phyloP scores from a whole-genome alignment of 345 rosid species.

The Eucalyptus lansdowneana region DNA sequence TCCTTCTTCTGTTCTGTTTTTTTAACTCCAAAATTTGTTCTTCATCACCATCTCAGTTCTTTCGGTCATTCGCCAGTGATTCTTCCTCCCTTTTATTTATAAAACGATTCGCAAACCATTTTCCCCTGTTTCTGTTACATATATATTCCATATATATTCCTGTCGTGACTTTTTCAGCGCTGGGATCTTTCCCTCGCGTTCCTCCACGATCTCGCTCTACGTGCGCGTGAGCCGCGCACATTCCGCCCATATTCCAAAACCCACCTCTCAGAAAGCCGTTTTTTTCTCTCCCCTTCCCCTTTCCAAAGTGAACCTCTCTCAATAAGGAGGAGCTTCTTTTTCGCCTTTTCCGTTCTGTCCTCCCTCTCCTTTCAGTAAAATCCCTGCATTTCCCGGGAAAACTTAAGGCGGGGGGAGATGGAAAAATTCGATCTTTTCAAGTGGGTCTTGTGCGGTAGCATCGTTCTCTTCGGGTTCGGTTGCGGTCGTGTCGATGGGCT shows the following conservation, averaged over 20 bases:
- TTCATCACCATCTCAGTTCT: neutral
- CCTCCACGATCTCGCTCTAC: neutral
- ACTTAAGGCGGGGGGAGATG: neutral
- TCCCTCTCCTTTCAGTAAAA: neutral
- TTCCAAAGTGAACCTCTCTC: neutral
- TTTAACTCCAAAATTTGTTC: neutral
- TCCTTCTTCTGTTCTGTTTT: neutral
- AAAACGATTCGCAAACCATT: neutral
- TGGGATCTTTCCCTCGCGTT: neutral
- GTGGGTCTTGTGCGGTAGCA: neutral
- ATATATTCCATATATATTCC: neutral
- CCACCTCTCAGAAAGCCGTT: neutral
- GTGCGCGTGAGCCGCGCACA: neutral
- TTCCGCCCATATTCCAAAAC: conserved; percentile 1
- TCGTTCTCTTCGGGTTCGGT: neutral
- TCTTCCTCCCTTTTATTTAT: neutral
- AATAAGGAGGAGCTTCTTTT: neutral
- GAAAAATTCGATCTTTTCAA: neutral
- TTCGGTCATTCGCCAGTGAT: neutral
- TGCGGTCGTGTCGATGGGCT: neutral
- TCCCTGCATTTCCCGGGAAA: conserved; percentile 6
- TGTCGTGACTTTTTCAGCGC: neutral
- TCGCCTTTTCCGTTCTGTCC: neutral
- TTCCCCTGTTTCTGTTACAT: neutral
- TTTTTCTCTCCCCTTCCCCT: neutral